Evolutionary conservation across 2,329 filamentous ascomycete species (phyloP), one percentile per base, ranked within the genome.

Genomic region (Talaromyces sp.): DNA sequence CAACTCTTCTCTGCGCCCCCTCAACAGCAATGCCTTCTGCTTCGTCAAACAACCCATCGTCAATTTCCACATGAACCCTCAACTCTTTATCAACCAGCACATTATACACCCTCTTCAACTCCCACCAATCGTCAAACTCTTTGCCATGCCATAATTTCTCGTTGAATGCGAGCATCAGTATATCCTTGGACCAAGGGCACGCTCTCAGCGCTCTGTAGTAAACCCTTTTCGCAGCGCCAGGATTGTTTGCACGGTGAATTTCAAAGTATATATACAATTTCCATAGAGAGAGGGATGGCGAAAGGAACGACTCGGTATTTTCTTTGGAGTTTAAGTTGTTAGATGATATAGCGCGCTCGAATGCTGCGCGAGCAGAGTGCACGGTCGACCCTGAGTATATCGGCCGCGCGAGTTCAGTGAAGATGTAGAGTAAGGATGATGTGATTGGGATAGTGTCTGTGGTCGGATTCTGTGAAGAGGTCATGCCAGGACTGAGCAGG

Each of bases 171-270:
- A 82, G 61, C 72, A 88, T 77, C 50, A 85, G 73, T 54, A 85
- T 79, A 41, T 81, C 78, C 69, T 89, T 88, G 1, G 79, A 81
- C 85, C 86, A 89, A 0, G 87, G 87, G 66, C 86, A 79, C 17
- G 77, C 74, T 50, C 79, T 75, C 63, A 89, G 66, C 0, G 83
- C 85, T 35, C 81, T 75, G 61, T 84, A 82, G 65, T 84, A 84
- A 0, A 84, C 76, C 1, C 79, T 74, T 63, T 80, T 84, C 3
- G 80, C 79, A 57, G 80, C 79, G 55, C 75, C 72, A 3, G 63
- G 54, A 26, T 72, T 61, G 7, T 79, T 71, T 9, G 75, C 70
- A 3, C 73, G 72, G 24, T 72, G 74, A 1, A 79, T 61, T 59
- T 81, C 80, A 63, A 80, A 85, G 9, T 79, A 65, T 29, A 84